phyloP scores from a whole-genome alignment of 2,329 filamentous ascomycete species.

The Pseudogymnoascus sp. region DNA sequence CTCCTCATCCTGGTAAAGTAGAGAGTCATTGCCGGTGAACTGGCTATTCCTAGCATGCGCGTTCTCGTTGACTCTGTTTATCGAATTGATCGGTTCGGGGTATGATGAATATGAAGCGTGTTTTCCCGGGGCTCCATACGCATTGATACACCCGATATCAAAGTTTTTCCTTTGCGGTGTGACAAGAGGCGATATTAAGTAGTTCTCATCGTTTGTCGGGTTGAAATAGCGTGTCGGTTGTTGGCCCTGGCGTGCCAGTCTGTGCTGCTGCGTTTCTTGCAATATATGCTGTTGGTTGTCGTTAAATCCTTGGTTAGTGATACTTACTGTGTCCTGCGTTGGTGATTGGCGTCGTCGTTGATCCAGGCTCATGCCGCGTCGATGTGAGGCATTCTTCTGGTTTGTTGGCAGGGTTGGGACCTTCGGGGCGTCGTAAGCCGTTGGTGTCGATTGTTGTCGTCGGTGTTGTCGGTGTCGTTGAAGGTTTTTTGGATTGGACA shows the following conservation, averaged over 20 bases:
- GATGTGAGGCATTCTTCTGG: slow-evolving; percentile 52
- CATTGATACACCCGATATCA: slow-evolving; percentile 34
- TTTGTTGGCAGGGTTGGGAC: slow-evolving; percentile 56
- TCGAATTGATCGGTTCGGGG: slow-evolving; percentile 38
- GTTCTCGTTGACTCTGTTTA: slow-evolving; percentile 30
- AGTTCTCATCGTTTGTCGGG: slow-evolving; percentile 41
- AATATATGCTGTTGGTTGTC: slow-evolving; percentile 64
- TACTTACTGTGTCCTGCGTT: slow-evolving; percentile 38
- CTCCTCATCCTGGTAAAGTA: slow-evolving; percentile 22
- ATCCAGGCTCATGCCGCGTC: slow-evolving; percentile 79
- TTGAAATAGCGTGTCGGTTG: slow-evolving; percentile 14
- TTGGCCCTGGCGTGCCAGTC: slow-evolving; percentile 68
- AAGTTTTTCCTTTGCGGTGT: slow-evolving; percentile 48
- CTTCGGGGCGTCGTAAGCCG: slow-evolving; percentile 67
- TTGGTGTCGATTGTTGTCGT: slow-evolving; percentile 80
- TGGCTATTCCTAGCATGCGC: slow-evolving; percentile 18
- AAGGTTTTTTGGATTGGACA: slow-evolving; percentile 67
- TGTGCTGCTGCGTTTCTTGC: slow-evolving; percentile 87
- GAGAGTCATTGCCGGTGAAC: slow-evolving; percentile 22
- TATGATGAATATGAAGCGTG: slow-evolving; percentile 20
- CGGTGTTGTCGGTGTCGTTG: slow-evolving; percentile 70
- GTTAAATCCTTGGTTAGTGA: slow-evolving; percentile 47
- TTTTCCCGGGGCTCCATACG: slow-evolving; percentile 22
- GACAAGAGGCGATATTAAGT: slow-evolving; percentile 47
- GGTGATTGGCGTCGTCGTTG: slow-evolving; percentile 52